These are phyloP conservation scores for Fusarium staphyleae DNA, from an alignment of 2,329 filamentous ascomycete species.

Conservation along the genomic window DNA sequence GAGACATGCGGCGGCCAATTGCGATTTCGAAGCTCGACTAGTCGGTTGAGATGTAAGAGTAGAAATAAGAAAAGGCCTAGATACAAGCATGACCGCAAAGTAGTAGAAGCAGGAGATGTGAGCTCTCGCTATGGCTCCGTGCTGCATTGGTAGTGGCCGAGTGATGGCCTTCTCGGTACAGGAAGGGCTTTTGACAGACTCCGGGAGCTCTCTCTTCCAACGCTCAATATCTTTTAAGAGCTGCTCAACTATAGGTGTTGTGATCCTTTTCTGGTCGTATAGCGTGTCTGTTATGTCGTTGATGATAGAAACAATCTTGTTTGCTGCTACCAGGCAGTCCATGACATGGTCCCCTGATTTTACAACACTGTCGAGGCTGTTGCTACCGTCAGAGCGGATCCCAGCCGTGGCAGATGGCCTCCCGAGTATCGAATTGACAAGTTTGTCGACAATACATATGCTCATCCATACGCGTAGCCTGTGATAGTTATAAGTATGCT, in stretches of 20 bases:
- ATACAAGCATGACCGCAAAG: constrained; percentile 64
- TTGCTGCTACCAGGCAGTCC: constrained; percentile 50
- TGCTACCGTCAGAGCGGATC: constrained; percentile 21
- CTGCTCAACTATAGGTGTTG: constrained; percentile 47
- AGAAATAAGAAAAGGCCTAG: constrained; percentile 62
- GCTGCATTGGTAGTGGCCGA: constrained; percentile 15
- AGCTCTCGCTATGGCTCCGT: constrained; percentile 55
- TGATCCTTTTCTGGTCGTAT: constrained; percentile 49
- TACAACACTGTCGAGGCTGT: constrained; percentile 17
- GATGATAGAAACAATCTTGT: constrained; percentile 52
- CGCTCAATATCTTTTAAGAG: constrained; percentile 52
- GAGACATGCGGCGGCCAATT: constrained; percentile 59
- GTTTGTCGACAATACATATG: constrained; percentile 49
- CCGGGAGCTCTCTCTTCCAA: constrained; percentile 56
- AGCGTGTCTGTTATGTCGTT: constrained; percentile 53
- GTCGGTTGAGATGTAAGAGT: constrained; percentile 50
- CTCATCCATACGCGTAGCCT: constrained; percentile 50
- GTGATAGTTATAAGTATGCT: neutral
- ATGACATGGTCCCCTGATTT: constrained; percentile 30
- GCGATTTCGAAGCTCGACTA: constrained; percentile 40
- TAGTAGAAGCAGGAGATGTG: constrained; percentile 66
- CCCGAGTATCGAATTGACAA: constrained; percentile 49
- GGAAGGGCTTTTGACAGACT: constrained; percentile 36
- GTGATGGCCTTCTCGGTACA: constrained; percentile 10
- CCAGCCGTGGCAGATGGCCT: constrained; percentile 46